Evolutionary conservation across 306 rosid species (phyloP).

Genomic region (Chamaecrista fasciculata): DNA sequence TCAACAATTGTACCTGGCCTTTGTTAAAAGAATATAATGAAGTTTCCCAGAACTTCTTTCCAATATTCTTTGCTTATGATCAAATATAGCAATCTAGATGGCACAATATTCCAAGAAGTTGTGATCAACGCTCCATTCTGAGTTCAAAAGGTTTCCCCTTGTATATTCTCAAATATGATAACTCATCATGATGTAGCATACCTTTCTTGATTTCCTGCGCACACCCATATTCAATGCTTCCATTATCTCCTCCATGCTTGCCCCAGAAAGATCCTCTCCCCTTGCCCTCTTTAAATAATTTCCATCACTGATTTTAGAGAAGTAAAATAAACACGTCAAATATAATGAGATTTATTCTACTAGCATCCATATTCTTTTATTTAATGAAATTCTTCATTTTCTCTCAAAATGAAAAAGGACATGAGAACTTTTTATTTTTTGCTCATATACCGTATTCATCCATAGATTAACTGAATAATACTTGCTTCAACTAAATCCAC

Average conservation of each 20-base stretch:
- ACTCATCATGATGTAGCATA: constrained; percentile 13
- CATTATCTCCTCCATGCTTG: constrained; percentile 62
- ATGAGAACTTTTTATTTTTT: not conserved
- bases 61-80: not conserved
- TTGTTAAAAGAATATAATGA: constrained; percentile 2
- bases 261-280: constrained; percentile 55
- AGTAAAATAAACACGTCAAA: constrained; percentile 7
- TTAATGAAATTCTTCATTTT: constrained; percentile 2
- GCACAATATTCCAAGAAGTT: not conserved
- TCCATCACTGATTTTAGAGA: constrained; percentile 41
- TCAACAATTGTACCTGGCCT: constrained; percentile 11
- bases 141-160: not conserved
- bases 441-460: constrained; percentile 1
- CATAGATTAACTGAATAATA: constrained; percentile 3
- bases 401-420: not conserved
- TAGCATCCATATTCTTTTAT: not conserved
- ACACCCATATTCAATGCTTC: constrained; percentile 63
- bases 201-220: constrained; percentile 66
- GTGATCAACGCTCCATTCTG: constrained; percentile 2
- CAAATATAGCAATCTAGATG: not conserved
- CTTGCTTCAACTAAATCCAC: not conserved
- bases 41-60: not conserved
- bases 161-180: not conserved
- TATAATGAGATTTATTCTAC: not conserved
- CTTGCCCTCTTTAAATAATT: constrained; percentile 52